Base-by-base conservation (phyloP, 2,329 filamentous ascomycete genomes). In the Cercospora berteroae region DNA sequence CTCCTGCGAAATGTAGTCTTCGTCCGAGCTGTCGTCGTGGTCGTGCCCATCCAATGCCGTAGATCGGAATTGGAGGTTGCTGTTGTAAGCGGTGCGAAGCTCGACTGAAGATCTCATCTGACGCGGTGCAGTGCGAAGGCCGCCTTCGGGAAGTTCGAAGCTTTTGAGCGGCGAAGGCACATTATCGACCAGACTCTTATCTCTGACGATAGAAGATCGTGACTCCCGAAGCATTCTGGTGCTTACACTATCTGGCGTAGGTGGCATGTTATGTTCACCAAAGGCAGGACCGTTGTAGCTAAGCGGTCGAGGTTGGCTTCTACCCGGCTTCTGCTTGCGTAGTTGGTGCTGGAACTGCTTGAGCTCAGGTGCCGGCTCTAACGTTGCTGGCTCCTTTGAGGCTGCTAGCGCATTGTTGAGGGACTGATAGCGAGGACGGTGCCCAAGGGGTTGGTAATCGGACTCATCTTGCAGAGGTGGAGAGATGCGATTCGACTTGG, bases 241-340 rank as follows among this genome's bases (percentile, higher is more conserved):
- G 63, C 72, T 76, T 8, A 69, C 76, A 59, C 75, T 78, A 27
- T 76, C 75, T 6, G 77, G 76, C 4, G 76, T 78, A 9, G 77
- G 77, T 25, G 76, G 76, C 16, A 78, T 66, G 9, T 77, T 65
- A 36, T 70, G 72, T 33, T 73, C 71, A 18, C 71, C 74, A 31
- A 75, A 76, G 3, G 71, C 64, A 4, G 74, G 70, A 13, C 70
- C 72, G 18, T 64, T 69, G n/a, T 70, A 67, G 65, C 69, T 73
- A 4, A 56, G 63, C 20, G 69, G 69, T 20, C 66, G 63, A 10
- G 56, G 50, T 20, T 67, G 70, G 13, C 57, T 48, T n/a, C 61
- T 58, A 4, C 57, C 57, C 5, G 65, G 65, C 61, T 64, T 69
- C 23, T 65, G 68, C 50, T 66, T 66, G 16, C 62, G 63, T 33